Conservation (phyloP, 140 eudicot genomes). For the Bidens hawaiensis region DNA sequence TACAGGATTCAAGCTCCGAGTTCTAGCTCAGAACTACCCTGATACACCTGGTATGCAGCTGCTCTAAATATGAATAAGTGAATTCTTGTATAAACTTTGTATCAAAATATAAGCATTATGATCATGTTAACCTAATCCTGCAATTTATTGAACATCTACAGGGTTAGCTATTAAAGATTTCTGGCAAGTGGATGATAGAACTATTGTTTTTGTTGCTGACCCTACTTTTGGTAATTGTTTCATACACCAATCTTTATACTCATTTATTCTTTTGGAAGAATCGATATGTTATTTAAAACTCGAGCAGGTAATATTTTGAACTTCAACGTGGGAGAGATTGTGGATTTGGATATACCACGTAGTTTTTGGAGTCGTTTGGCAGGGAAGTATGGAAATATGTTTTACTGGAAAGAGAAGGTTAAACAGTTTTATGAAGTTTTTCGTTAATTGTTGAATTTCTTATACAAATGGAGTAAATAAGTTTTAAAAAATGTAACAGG, state of each 20-base stretch:
- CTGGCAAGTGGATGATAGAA: conserved; percentile 95
- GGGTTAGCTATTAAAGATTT: conserved; percentile 90
- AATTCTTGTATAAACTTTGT: background rate
- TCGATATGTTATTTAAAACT: background rate
- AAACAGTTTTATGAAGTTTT: background rate
- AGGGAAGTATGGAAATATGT: conserved; percentile 88
- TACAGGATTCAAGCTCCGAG: conserved; percentile 88
- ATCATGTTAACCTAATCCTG: conserved; percentile 12
- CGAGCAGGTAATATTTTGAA: conserved; percentile 73
- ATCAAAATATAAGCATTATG: background rate
- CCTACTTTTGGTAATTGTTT: conserved; percentile 86
- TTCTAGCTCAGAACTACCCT: conserved; percentile 96
- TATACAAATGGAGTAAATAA: background rate
- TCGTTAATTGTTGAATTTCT: background rate
- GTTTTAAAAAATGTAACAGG: conserved; percentile 37
- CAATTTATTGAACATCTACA: conserved; percentile 18
- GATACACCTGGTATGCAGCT: conserved; percentile 75
- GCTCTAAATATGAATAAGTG: background rate
- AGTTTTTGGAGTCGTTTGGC: conserved; percentile 99
- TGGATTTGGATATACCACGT: conserved; percentile 88
- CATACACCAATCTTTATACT: background rate
- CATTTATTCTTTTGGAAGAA: background rate
- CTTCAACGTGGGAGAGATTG: conserved; percentile 83
- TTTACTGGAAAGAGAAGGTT: conserved; percentile 97
- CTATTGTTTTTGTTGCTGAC: conserved; percentile 94